These are phyloP conservation scores for Nothophytophthora sp. DNA, from an alignment of 352 stramenopile genomes.

Conservation along the genomic window DNA sequence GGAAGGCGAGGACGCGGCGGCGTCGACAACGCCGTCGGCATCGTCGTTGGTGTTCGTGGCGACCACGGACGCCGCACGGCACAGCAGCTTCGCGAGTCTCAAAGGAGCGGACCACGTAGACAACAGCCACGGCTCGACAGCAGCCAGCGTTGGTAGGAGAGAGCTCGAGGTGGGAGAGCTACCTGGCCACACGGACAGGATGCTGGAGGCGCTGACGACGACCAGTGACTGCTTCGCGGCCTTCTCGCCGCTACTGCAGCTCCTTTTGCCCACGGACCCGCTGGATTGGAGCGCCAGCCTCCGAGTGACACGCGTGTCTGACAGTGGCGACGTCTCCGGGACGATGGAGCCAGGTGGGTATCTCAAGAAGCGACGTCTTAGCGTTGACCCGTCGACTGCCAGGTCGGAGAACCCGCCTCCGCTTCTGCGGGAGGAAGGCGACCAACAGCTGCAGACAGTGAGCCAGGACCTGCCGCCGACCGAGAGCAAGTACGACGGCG, in stretches of 20 bases:
- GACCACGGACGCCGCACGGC: too few relatives aligned
- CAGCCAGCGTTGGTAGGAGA: neutral
- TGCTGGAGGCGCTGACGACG: conserved; percentile 29
- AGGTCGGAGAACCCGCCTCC: neutral
- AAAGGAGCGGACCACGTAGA: neutral
- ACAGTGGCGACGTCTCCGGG: neutral
- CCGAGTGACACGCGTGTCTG: neutral
- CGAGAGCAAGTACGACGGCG: neutral
- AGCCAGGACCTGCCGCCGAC: conserved; percentile 1
- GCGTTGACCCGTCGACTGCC: too few relatives aligned
- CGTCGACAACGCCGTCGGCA: neutral
- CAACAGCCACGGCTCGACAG: neutral
- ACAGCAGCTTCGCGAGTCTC: too few relatives aligned
- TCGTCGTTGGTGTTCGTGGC: neutral
- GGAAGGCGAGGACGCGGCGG: neutral
- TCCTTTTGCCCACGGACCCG: conserved; percentile 32
- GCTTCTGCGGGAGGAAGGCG: too few relatives aligned
- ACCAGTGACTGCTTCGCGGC: conserved; percentile 36
- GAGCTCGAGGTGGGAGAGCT: conserved; percentile 10
- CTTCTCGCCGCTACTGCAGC: conserved; percentile 42
- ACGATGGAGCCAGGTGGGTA: neutral
- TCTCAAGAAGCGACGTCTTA: neutral
- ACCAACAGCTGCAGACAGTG: neutral
- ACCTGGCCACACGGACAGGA: conserved; percentile 11
- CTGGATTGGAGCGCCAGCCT: conserved; percentile 35